Percentiles rank a stretch among this genome's conserved stretches.
Conservation (phyloP, 192 early-diverging fungal genomes). For the Rhizoclosmatium globosum region DNA sequence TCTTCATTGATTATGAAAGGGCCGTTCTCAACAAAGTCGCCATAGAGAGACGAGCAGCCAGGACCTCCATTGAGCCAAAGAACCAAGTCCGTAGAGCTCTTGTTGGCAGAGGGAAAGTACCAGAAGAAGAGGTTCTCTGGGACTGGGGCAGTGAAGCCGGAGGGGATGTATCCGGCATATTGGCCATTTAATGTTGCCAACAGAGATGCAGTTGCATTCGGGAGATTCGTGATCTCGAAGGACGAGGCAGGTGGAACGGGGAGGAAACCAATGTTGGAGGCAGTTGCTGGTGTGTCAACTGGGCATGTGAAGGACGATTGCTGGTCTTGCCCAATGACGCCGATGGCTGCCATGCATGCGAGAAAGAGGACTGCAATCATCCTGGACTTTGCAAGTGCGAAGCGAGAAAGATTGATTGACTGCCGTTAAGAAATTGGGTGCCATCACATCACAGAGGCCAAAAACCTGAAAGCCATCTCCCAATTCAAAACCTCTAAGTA, state of each 20-base stretch:
- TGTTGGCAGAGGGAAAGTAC: constrained; percentile 26
- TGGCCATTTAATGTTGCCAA: background rate
- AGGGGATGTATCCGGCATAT: constrained; percentile 30
- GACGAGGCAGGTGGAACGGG: background rate
- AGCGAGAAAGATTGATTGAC: too few relatives aligned
- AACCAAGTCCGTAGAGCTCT: constrained; percentile 16
- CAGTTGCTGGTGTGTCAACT: too few relatives aligned
- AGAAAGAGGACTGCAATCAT: too few relatives aligned
- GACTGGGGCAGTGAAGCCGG: background rate
- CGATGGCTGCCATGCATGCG: too few relatives aligned
- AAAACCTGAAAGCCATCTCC: too few relatives aligned
- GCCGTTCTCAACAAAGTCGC: constrained; percentile 43
- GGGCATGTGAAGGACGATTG: too few relatives aligned
- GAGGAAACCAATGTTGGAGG: too few relatives aligned
- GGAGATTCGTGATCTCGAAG: constrained; percentile 1
- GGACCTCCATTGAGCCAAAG: constrained; percentile 47
- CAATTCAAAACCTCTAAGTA: too few relatives aligned
- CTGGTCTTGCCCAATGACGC: too few relatives aligned
- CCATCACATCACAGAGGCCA: too few relatives aligned
- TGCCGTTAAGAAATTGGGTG: too few relatives aligned
- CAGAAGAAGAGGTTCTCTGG: constrained; percentile 19
- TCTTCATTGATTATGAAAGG: constrained; percentile 6
- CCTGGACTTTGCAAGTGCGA: too few relatives aligned
- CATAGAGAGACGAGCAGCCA: constrained; percentile 39
- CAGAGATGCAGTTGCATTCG: constrained; percentile 6